Conservation (phyloP, 208 protist species). For the Wallacemonas collosoma region DNA sequence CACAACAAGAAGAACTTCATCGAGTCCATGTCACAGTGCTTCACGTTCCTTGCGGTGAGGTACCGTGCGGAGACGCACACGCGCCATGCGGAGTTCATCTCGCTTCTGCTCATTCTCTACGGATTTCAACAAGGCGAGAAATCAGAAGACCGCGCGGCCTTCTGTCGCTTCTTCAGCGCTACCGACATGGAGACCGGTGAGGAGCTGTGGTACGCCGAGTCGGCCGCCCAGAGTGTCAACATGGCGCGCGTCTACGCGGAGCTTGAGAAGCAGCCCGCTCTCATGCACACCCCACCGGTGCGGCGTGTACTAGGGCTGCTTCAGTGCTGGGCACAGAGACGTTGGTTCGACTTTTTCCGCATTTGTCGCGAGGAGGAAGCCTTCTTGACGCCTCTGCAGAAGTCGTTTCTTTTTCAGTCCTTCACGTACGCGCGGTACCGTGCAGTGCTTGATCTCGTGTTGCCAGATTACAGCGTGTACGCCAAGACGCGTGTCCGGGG, state of each 20-base stretch:
- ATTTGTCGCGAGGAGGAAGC: conserved; percentile 35
- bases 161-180: conserved; percentile 48
- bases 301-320: conserved; percentile 59
- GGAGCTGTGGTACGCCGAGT: conserved; percentile 38
- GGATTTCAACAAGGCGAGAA: conserved; percentile 80
- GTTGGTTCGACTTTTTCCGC: conserved; percentile 81
- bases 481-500: conserved; percentile 56
- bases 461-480: conserved; percentile 71
- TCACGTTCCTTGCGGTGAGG: conserved; percentile 73
- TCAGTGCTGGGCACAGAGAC: conserved; percentile 62
- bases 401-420: conserved; percentile 75
- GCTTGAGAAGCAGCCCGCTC: conserved; percentile 62
- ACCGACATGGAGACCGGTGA: conserved; percentile 27
- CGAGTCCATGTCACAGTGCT: conserved; percentile 87
- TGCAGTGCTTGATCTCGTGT: conserved; percentile 75
- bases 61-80: conserved; percentile 72
- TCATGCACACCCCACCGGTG: conserved; percentile 62
- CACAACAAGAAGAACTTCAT: conserved; percentile 85
- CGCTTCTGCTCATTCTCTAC: conserved; percentile 76
- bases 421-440: conserved; percentile 87
- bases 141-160: conserved; percentile 72
- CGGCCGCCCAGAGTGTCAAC: conserved; percentile 59
- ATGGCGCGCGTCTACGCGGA: conserved; percentile 76
- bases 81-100: conserved; percentile 77
- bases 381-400: conserved; percentile 71